Percentiles rank a stretch among this genome's conserved stretches.
phyloP scores from a whole-genome alignment of 2,329 filamentous ascomycete genomes.

The Aspergillus tubingensis region DNA sequence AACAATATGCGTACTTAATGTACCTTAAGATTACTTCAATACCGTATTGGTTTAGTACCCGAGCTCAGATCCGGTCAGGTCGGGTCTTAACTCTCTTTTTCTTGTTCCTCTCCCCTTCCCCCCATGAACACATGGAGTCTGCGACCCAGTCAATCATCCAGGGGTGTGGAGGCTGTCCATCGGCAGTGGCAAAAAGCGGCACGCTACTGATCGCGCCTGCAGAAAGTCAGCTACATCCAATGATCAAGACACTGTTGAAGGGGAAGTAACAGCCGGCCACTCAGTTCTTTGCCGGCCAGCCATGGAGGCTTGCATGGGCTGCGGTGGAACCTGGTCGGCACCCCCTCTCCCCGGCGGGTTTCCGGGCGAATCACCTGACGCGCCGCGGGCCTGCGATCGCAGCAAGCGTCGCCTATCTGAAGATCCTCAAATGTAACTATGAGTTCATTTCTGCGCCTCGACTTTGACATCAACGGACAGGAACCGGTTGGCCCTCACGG shows the following conservation, averaged over 20 bases:
- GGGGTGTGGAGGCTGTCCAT: not conserved
- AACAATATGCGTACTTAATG: not conserved
- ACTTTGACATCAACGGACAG: not conserved
- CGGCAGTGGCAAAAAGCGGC: not conserved
- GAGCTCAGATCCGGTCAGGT: not conserved
- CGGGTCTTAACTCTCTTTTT: not conserved
- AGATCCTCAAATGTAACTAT: not conserved
- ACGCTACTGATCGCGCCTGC: not conserved
- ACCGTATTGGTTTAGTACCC: not conserved
- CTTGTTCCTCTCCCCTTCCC: too few species aligned
- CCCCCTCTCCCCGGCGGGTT: not conserved
- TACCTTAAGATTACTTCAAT: not conserved
- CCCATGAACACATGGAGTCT: not conserved
- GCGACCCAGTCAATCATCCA: not conserved
- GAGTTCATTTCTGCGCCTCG: not conserved
- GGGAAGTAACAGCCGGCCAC: not conserved
- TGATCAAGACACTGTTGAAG: not conserved
- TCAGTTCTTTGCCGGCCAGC: not conserved
- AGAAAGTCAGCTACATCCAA: not conserved
- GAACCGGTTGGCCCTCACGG: not conserved
- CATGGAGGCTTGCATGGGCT: not conserved
- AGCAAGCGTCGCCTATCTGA: not conserved
- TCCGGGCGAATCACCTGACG: constrained; percentile 1
- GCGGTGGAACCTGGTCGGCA: not conserved
- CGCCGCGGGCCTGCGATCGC: not conserved